These are phyloP conservation scores for Zygosaccharomyces sapae DNA, from an alignment of 1,139 yeast species.

Conservation along the genomic window DNA sequence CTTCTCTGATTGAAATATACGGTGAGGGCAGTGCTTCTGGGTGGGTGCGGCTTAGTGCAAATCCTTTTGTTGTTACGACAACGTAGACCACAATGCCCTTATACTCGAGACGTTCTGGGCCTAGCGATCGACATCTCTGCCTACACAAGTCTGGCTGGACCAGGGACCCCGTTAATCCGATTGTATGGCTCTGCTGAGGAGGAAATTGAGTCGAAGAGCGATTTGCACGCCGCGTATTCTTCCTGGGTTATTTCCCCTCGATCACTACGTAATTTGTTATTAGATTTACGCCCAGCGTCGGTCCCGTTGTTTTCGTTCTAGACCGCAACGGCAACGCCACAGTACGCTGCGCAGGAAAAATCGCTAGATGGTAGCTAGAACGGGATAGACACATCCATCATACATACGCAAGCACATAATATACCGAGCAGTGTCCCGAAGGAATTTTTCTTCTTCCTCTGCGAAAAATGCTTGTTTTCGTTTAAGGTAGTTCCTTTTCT, in stretches of 20 bases:
- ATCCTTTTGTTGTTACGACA: neutral
- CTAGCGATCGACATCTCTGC: constrained; percentile 4
- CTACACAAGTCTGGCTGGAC: neutral
- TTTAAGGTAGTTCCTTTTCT: neutral
- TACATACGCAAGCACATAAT: neutral
- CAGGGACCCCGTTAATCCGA: neutral
- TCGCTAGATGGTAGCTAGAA: neutral
- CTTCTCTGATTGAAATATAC: neutral
- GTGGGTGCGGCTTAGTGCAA: constrained; percentile 1
- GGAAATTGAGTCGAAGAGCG: neutral
- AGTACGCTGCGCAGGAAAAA: neutral
- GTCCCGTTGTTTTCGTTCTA: neutral
- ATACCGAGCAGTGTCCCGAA: neutral
- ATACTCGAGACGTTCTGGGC: constrained; percentile 1
- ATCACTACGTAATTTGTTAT: neutral
- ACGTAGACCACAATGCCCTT: neutral
- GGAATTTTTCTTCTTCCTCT: neutral
- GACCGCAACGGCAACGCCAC: constrained; percentile 1
- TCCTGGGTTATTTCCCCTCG: neutral
- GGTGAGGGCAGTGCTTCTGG: constrained; percentile 1
- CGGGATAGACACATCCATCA: neutral
- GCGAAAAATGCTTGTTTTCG: neutral
- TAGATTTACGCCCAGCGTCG: neutral
- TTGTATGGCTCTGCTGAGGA: no score
- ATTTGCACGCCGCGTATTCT: neutral